These are phyloP conservation scores for Marasmius sp. DNA, from an alignment of 1,284 basidiomycete species.

Conservation along the genomic window DNA sequence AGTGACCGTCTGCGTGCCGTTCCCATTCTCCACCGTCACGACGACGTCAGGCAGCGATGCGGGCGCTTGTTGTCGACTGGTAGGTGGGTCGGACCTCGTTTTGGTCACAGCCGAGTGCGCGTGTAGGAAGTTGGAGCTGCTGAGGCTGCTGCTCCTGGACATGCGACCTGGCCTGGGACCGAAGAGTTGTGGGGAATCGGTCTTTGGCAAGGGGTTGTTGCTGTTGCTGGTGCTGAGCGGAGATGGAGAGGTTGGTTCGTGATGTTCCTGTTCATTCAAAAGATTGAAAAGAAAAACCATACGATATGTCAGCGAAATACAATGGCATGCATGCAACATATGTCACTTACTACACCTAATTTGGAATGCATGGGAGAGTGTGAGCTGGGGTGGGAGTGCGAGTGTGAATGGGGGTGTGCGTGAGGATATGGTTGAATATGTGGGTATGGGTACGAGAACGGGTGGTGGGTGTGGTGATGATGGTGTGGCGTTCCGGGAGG, in stretches of 20 bases:
- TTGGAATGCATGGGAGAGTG: conserved; percentile 6
- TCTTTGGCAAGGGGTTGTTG: not conserved
- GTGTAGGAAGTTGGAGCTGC: not conserved
- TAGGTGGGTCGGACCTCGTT: not conserved
- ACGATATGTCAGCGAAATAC: not conserved
- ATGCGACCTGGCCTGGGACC: not conserved
- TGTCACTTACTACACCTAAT: conserved; percentile 5
- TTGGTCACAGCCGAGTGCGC: not conserved
- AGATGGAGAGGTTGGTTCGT: not conserved
- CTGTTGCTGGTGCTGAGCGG: not conserved
- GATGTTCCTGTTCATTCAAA: not conserved
- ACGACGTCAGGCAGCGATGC: not conserved
- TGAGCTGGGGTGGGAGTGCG: conserved; percentile 18
- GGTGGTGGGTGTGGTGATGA: conserved; percentile 16
- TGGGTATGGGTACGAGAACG: conserved; percentile 19
- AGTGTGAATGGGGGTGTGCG: conserved; percentile 12
- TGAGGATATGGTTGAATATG: conserved; percentile 16
- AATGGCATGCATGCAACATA: not conserved
- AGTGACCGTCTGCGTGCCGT: conserved; percentile 8
- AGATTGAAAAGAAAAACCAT: not conserved
- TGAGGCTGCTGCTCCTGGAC: not conserved
- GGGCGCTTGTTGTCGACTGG: not conserved
- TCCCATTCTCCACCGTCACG: conserved; percentile 2
- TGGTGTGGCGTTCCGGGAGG: conserved; percentile 18
- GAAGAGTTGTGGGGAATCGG: not conserved